Base-by-base conservation (phyloP, 1,284 basidiomycete genomes). In the Ustilago xerochloae region DNA sequence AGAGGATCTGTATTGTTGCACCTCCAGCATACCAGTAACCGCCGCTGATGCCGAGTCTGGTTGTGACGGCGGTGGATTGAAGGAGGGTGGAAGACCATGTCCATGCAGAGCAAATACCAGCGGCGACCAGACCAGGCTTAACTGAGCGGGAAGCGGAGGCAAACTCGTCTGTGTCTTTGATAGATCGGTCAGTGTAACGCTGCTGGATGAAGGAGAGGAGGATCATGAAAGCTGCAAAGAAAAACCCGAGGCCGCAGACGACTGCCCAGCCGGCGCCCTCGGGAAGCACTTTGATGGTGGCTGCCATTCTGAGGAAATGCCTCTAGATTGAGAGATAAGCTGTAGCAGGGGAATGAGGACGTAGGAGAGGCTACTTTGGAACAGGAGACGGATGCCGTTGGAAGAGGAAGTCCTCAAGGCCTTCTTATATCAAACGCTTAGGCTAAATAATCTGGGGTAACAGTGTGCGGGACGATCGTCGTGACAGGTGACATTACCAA, bases 111-210 rank as follows among this genome's bases (percentile, higher is more conserved):
- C 95, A 92, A 68, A 96, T 94, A 7, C 93, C 93, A 10, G 92
- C 89, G 0, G 93, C 94, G 63, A 96, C 94, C 41, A 97, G 87
- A 7, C 93, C 94, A 2, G 94, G 93, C 76, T 94, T 94, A 50
- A 85, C 78, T 7, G 75, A 78, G 24, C 80, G 79, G 2, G 78
- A 78, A 0, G 82, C 82, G 5, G 75, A 78, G 16, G 73, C 68
- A 55, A 84, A 84, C 49, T 84, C 82, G 57, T 83, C 82, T 10
- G 81, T 78, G 38, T 68, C 72, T 47, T 74, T 78, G 47, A 77
- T 65, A 5, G 61, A 59, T 45, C 71, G 52, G 32, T 71, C 48
- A 8, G 80, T 81, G 66, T 82, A 82, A 1, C 79, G 67, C 33
- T 81, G 56, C 41, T 83, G 81, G 10, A 82, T 53, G 50, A 60